Evolutionary conservation across 1,284 basidiomycete genomes (phyloP).

Genomic region (Boletus semigastroideus): DNA sequence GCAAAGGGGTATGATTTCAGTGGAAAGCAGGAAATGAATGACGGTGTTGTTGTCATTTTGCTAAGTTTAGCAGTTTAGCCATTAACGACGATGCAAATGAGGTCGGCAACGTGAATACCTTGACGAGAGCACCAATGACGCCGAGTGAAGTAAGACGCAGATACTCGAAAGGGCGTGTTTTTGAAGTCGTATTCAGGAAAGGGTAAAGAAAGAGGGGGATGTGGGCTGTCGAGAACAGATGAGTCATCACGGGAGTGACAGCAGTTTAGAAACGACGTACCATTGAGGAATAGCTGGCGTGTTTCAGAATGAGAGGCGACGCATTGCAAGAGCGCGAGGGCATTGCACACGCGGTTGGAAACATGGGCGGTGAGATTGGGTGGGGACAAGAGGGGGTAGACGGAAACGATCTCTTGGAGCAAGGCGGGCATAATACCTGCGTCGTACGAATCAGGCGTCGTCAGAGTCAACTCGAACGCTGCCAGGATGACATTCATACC

Average conservation of each 20-base stretch:
- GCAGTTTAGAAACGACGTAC: slow-evolving; percentile 40
- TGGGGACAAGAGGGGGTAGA: slow-evolving; percentile 94
- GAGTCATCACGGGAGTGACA: not conserved
- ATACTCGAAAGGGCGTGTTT: slow-evolving; percentile 99
- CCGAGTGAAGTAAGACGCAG: slow-evolving; percentile 96
- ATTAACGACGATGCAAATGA: slow-evolving; percentile 1
- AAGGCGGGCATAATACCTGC: slow-evolving; percentile 98
- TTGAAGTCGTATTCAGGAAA: slow-evolving; percentile 98
- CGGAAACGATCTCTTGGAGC: slow-evolving; percentile 97
- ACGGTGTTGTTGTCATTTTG: slow-evolving; percentile 99
- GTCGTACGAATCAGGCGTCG: not conserved
- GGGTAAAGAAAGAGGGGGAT: slow-evolving; percentile 99
- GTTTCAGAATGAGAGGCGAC: slow-evolving; percentile 96
- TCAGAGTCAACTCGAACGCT: not conserved
- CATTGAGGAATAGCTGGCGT: slow-evolving; percentile 88
- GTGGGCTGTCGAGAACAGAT: slow-evolving; percentile 64
- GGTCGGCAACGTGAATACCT: slow-evolving; percentile 49
- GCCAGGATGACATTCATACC: slow-evolving; percentile 50
- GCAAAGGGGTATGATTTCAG: slow-evolving; percentile 99
- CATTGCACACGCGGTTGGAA: slow-evolving; percentile 99
- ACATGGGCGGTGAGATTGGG: slow-evolving; percentile 97
- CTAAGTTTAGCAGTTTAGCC: slow-evolving; percentile 36
- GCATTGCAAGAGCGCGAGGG: slow-evolving; percentile 95
- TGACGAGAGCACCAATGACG: slow-evolving; percentile 98
- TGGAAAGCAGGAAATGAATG: slow-evolving; percentile 98